Conservation (phyloP, 1,284 basidiomycete species). For the Omphalotus olearius region DNA sequence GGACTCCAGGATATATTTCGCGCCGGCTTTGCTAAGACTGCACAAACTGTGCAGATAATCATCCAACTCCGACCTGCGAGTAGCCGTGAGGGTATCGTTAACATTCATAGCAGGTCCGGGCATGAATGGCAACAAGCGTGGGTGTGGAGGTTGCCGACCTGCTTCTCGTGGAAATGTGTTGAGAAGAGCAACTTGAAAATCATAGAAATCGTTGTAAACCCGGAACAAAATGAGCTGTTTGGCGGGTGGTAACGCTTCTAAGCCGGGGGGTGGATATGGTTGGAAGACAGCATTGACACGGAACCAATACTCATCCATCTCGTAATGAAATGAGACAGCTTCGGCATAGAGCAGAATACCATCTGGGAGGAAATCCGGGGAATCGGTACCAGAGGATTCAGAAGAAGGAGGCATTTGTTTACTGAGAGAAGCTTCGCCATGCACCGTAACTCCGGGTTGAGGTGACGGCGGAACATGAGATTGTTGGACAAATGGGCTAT, state of each 20-base stretch:
- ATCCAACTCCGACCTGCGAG: constrained; percentile 82
- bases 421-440: constrained; percentile 25
- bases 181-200: constrained; percentile 90
- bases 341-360: constrained; percentile 87
- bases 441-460: constrained; percentile 17
- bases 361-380: constrained; percentile 56
- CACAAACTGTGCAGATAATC: constrained; percentile 85
- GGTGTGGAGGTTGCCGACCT: constrained; percentile 60
- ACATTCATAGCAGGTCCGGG: constrained; percentile 87
- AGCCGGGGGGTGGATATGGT: constrained; percentile 62
- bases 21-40: constrained; percentile 56
- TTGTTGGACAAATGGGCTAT: constrained; percentile 36
- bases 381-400: constrained; percentile 22
- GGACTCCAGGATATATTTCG: constrained; percentile 81
- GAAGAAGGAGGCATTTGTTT: constrained; percentile 15
- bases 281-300: constrained; percentile 87
- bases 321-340: constrained; percentile 95
- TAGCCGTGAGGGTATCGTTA: constrained; percentile 82
- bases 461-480: constrained; percentile 19
- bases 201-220: constrained; percentile 97
- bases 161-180: constrained; percentile 88
- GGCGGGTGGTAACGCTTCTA: constrained; percentile 54
- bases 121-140: constrained; percentile 91
- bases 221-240: constrained; percentile 90
- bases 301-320: constrained; percentile 98